Evolutionary conservation across 1,284 basidiomycete genomes (phyloP), one percentile per base, ranked within the genome.

Genomic region (Inonotus obliquus): DNA sequence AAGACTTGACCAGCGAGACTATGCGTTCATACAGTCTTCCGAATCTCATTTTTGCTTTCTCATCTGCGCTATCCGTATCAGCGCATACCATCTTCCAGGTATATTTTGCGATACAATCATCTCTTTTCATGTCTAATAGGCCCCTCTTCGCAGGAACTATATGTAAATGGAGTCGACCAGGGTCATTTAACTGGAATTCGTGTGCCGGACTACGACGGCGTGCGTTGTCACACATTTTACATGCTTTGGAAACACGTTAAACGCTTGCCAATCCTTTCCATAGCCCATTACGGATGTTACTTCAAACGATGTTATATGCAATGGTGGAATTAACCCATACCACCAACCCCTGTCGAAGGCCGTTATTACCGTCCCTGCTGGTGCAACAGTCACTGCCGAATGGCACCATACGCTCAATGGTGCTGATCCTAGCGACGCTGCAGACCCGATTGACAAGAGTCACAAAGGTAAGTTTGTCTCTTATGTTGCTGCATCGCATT

Each of bases 261-360:
- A 17, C 32, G 19, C 19, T 35, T 17, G n/a, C 13, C 5, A 17
- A 35, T n/a, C 14, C n/a, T 37, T 35, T 49, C 52, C 54, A 21
- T 59, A 83, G 81, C 80, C 81, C 7, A 81, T 84, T 60, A 79
- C 67, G 39, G 78, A 83, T 65, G 79, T 83, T 4, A 81, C 76
- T 4, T 83, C 81, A 0, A 83, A 82, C 69, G 78, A 84, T 67
- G 56, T 85, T 49, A 82, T 82, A 62, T 84, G 82, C 73, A 85
- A 85, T 62, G 82, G 82, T 35, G 82, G 82, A 29, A 83, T 84
- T 67, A 84, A 83, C 68, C 81, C 82, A 0, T 83, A 81, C 70
- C 78, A 82, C 71, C 72, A 79, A 67, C 79, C 81, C 10, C 71
- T 86, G 63, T 76, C 83, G 52, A 70, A 76, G 57, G 67, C 75